These are phyloP conservation scores for Aspergillus sojae DNA, from an alignment of 2,329 filamentous ascomycete genomes.

Conservation along the genomic window DNA sequence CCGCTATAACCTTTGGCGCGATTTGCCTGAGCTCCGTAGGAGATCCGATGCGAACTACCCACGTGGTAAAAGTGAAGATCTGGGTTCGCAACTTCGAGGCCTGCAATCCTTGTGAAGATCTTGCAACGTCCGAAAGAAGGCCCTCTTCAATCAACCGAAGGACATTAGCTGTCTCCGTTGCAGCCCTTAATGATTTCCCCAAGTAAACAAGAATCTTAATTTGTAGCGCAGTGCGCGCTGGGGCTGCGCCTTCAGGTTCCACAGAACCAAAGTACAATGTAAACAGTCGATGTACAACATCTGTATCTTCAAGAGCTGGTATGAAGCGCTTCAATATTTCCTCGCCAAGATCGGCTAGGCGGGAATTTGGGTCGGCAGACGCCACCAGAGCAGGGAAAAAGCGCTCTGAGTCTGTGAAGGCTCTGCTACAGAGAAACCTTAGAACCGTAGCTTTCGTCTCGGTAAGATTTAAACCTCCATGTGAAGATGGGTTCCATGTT, in stretches of 20 bases:
- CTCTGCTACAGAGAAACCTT: conserved; percentile 77
- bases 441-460: conserved; percentile 71
- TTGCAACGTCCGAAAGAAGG: conserved; percentile 52
- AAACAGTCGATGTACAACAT: conserved; percentile 68
- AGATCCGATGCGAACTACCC: conserved; percentile 76
- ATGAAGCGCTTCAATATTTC: conserved; percentile 81
- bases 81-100: conserved; percentile 77
- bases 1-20: conserved; percentile 67
- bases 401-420: conserved; percentile 80
- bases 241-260: conserved; percentile 43
- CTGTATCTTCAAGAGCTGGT: conserved; percentile 67
- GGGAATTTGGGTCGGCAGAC: conserved; percentile 77
- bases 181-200: conserved; percentile 74
- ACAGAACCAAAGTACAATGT: conserved; percentile 69
- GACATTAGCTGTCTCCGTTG: conserved; percentile 68
- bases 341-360: conserved; percentile 81
- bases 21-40: conserved; percentile 63
- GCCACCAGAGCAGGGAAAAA: conserved; percentile 84
- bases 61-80: conserved; percentile 83
- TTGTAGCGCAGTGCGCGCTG: conserved; percentile 69
- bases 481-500: conserved; percentile 64
- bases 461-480: conserved; percentile 66
- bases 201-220: conserved; percentile 76
- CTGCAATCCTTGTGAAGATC: conserved; percentile 65
- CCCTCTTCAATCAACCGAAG: conserved; percentile 69